Percentiles rank a stretch among this genome's conserved stretches.
Conservation (phyloP, 345 rosid genomes). For the Erysimum cheiranthoides region DNA sequence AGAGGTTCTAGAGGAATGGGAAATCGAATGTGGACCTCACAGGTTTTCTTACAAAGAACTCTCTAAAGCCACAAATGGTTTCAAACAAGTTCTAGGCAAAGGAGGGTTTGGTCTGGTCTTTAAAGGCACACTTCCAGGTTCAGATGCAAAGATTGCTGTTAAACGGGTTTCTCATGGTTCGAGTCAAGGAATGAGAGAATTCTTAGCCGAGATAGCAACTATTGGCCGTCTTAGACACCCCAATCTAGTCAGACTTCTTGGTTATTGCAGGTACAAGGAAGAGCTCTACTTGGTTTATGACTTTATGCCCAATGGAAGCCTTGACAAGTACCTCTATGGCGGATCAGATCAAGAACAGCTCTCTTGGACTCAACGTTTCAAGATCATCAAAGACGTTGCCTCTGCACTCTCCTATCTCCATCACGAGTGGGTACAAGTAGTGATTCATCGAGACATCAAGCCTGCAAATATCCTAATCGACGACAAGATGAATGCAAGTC, state of each 20-base stretch:
- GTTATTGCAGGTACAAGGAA: constrained; percentile 57
- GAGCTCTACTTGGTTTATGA: constrained; percentile 59
- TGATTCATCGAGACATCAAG: constrained; percentile 64
- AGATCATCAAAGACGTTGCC: constrained; percentile 55
- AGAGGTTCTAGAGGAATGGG: constrained; percentile 60
- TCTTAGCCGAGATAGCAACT: constrained; percentile 48
- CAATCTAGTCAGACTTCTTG: constrained; percentile 55
- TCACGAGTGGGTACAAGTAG: constrained; percentile 58
- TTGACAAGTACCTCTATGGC: constrained; percentile 48
- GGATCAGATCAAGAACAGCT: constrained; percentile 46
- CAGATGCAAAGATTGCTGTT: constrained; percentile 43
- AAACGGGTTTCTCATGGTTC: constrained; percentile 44
- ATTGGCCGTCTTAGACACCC: constrained; percentile 50
- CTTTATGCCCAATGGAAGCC: constrained; percentile 62
- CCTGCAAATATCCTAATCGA: constrained; percentile 62
- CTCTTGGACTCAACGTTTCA: constrained; percentile 57
- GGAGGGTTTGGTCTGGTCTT: constrained; percentile 55
- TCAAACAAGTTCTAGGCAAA: constrained; percentile 44
- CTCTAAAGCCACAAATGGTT: constrained; percentile 44
- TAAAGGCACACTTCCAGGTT: constrained; percentile 36
- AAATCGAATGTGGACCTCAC: constrained; percentile 50
- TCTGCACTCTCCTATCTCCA: constrained; percentile 57
- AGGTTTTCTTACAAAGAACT: constrained; percentile 48
- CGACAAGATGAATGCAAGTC: constrained; percentile 47
- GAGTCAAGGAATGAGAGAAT: constrained; percentile 49